phyloP scores from a whole-genome alignment of 2,329 filamentous ascomycete genomes.

The Aspergillus nomiae region DNA sequence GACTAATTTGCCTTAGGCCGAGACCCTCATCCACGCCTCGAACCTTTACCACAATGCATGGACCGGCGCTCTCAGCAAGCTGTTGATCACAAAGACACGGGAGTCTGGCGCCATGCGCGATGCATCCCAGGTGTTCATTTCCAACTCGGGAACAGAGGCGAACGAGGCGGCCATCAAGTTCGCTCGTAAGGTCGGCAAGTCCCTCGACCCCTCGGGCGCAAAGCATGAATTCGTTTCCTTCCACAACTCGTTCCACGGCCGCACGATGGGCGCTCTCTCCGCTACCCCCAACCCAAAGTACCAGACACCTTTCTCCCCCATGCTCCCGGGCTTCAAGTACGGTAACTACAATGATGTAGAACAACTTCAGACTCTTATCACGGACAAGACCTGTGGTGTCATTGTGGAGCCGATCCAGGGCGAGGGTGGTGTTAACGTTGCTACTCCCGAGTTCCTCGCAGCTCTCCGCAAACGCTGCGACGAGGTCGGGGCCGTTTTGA shows the following conservation, averaged over 20 bases:
- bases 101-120: conserved; percentile 80
- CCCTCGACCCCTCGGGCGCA: conserved; percentile 66
- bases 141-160: conserved; percentile 94
- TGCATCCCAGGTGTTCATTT: conserved; percentile 81
- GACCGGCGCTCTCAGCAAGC: conserved; percentile 85
- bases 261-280: conserved; percentile 93
- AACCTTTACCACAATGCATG: conserved; percentile 98
- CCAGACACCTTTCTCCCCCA: conserved; percentile 89
- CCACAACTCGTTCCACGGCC: conserved; percentile 88
- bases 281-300: conserved; percentile 98
- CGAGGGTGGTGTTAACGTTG: conserved; percentile 88
- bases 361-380: conserved; percentile 72
- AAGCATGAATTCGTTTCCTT: conserved; percentile 92
- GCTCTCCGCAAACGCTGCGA: conserved; percentile 83
- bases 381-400: conserved; percentile 84
- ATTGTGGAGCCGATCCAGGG: conserved; percentile 97
- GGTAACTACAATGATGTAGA: conserved; percentile 82
- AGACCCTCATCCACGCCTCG: conserved; percentile 84
- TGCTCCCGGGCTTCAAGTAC: conserved; percentile 90
- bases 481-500: conserved; percentile 82
- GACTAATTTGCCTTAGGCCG: conserved; percentile 46
- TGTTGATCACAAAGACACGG: conserved; percentile 78
- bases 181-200: conserved; percentile 84
- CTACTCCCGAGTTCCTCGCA: conserved; percentile 77
- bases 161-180: conserved; percentile 99